These are phyloP conservation scores for Stachybotrys chartarum DNA, from an alignment of 2,329 filamentous ascomycete genomes.

Conservation along the genomic window DNA sequence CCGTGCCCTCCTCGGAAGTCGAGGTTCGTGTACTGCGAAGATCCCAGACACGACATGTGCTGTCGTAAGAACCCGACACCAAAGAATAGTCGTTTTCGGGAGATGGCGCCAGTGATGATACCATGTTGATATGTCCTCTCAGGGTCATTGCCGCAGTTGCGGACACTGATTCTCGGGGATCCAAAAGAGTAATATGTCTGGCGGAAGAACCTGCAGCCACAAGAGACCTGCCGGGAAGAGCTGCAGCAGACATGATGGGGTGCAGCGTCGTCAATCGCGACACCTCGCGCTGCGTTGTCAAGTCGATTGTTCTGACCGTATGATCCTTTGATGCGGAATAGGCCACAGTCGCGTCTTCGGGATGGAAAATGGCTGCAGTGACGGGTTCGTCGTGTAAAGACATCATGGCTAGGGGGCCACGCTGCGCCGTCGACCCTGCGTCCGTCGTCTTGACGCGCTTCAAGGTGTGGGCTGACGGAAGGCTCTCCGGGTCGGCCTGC, in stretches of 20 bases:
- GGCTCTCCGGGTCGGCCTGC: slow-evolving; percentile 59
- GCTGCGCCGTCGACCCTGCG: slow-evolving; percentile 49
- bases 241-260: slow-evolving; percentile 70
- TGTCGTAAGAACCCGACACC: slow-evolving; percentile 84
- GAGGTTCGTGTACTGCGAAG: slow-evolving; percentile 61
- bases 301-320: slow-evolving; percentile 82
- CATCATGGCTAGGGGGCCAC: slow-evolving; percentile 72
- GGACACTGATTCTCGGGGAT: slow-evolving; percentile 72
- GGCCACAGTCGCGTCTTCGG: slow-evolving; percentile 75
- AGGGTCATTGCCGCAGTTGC: slow-evolving; percentile 84
- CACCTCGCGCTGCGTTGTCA: slow-evolving; percentile 72
- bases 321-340: slow-evolving; percentile 92
- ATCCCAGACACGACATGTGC: slow-evolving; percentile 92
- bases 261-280: slow-evolving; percentile 79
- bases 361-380: slow-evolving; percentile 78
- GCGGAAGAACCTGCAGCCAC: slow-evolving; percentile 73
- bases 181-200: slow-evolving; percentile 85
- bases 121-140: slow-evolving; percentile 76
- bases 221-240: slow-evolving; percentile 58
- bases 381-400: slow-evolving; percentile 66
- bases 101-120: slow-evolving; percentile 40
- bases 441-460: slow-evolving; percentile 68
- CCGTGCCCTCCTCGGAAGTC: slow-evolving; percentile 51
- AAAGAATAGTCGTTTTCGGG: slow-evolving; percentile 72
- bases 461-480: slow-evolving; percentile 59